These are phyloP conservation scores for Geotrichum armillariae DNA, from an alignment of 1,139 yeast species.

Conservation along the genomic window DNA sequence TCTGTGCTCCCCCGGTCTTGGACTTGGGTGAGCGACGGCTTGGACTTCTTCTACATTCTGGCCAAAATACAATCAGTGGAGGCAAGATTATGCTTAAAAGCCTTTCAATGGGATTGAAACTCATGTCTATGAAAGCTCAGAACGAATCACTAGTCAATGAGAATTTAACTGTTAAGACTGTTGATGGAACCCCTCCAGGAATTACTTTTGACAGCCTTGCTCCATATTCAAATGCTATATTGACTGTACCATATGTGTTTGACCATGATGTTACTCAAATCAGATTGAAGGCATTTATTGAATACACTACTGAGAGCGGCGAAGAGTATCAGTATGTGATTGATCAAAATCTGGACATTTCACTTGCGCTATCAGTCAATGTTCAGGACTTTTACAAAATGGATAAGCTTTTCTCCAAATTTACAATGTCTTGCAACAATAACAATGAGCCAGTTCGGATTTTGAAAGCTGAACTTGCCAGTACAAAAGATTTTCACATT, in stretches of 20 bases:
- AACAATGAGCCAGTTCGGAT: conserved; percentile 56
- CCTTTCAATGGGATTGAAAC: conserved; percentile 25
- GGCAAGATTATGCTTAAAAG: conserved; percentile 24
- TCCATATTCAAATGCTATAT: conserved; percentile 4
- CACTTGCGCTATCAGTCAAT: conserved; percentile 62
- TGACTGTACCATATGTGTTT: conserved; percentile 22
- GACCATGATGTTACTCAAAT: conserved; percentile 16
- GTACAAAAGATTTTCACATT: conserved; percentile 46
- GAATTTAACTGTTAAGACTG: conserved; percentile 1
- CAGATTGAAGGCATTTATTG: conserved; percentile 22
- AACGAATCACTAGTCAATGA: conserved; percentile 11
- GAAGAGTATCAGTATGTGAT: conserved; percentile 24
- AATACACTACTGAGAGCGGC: conserved; percentile 26
- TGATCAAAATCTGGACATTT: conserved; percentile 27
- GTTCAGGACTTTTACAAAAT: conserved; percentile 73
- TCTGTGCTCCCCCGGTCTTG: conserved; percentile 25
- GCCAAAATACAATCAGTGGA: conserved; percentile 20
- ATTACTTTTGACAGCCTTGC: conserved; percentile 14
- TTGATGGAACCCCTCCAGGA: conserved; percentile 21
- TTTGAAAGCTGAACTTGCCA: conserved; percentile 45
- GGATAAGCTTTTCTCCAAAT: conserved; percentile 59
- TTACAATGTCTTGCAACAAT: conserved; percentile 62
- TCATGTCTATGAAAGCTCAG: conserved; percentile 20
- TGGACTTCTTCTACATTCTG: conserved; percentile 25
- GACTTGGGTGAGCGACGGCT: conserved; percentile 28